phyloP scores from a whole-genome alignment of 805 yeast genomes.

The Saturnispora serradocipensis region DNA sequence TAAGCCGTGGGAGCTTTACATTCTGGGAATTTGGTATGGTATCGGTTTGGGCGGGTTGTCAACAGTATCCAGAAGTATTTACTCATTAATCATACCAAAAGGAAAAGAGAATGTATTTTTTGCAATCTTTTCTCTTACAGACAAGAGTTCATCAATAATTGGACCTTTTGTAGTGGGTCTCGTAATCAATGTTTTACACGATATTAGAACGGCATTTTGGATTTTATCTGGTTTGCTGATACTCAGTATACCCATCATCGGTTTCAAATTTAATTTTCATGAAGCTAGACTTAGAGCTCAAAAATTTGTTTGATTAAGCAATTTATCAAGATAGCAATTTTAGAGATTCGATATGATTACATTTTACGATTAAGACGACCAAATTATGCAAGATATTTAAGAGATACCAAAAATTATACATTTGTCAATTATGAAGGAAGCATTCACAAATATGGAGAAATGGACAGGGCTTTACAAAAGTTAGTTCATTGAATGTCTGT shows the following conservation, averaged over 20 bases:
- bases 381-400: not conserved
- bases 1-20: conserved; percentile 57
- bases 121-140: conserved; percentile 68
- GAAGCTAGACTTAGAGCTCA: conserved; percentile 37
- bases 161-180: conserved; percentile 71
- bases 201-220: conserved; percentile 65
- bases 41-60: conserved; percentile 64
- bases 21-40: conserved; percentile 69
- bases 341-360: not conserved
- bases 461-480: not conserved
- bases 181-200: conserved; percentile 63
- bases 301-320: not conserved
- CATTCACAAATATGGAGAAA: not conserved
- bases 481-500: no score
- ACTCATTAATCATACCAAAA: conserved; percentile 57
- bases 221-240: conserved; percentile 46
- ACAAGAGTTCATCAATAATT: conserved; percentile 66
- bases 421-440: not conserved
- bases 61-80: conserved; percentile 60
- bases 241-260: conserved; percentile 48
- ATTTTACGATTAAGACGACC: not conserved
- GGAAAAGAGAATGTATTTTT: conserved; percentile 73
- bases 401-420: no score
- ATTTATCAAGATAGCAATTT: not conserved
- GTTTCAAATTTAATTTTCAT: conserved; percentile 40